Percentiles rank a stretch among this genome's conserved stretches.
Conservation (phyloP, 495 filamentous ascomycete genomes). For the Hypoxylon subgilvum region DNA sequence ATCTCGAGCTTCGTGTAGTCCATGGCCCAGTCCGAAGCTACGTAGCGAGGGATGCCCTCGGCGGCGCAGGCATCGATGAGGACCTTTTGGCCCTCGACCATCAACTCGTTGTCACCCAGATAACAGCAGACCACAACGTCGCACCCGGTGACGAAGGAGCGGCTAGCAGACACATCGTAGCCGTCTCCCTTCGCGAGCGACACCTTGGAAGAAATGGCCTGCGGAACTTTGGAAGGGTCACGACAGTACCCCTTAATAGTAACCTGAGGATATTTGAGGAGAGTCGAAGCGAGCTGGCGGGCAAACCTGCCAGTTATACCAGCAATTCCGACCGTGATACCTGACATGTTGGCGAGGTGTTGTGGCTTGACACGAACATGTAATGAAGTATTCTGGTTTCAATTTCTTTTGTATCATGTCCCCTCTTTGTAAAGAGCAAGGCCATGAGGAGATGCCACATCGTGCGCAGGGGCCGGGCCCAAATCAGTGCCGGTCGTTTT, state of each 20-base stretch:
- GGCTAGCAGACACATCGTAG: slow-evolving; percentile 30
- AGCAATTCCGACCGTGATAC: slow-evolving; percentile 38
- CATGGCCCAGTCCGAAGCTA: slow-evolving; percentile 53
- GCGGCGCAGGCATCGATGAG: slow-evolving; percentile 54
- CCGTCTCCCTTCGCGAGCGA: slow-evolving; percentile 28
- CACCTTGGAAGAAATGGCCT: slow-evolving; percentile 22
- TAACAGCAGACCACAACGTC: slow-evolving; percentile 52
- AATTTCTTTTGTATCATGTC: too few relatives aligned
- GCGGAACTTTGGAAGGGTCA: slow-evolving; percentile 38
- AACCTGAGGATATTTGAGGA: slow-evolving; percentile 35
- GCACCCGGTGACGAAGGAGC: slow-evolving; percentile 24
- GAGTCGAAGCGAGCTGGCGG: slow-evolving; percentile 30
- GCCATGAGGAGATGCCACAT: too few relatives aligned
- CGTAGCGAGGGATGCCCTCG: slow-evolving; percentile 46
- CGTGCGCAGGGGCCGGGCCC: too few relatives aligned
- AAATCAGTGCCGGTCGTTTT: too few relatives aligned
- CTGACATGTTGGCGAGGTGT: slow-evolving; percentile 9
- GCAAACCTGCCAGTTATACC: slow-evolving; percentile 45
- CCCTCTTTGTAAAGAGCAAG: too few relatives aligned
- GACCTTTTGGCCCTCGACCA: slow-evolving; percentile 52
- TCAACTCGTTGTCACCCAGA: slow-evolving; percentile 49
- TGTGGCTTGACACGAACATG: not conserved
- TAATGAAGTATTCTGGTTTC: not conserved
- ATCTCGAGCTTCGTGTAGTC: slow-evolving; percentile 50
- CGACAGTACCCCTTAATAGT: slow-evolving; percentile 42